A percentile compares a stretch with the other conserved stretches of the same genome.
These are phyloP conservation scores for Globisporangium alternatum DNA, from an alignment of 352 stramenopile species.

Conservation along the genomic window DNA sequence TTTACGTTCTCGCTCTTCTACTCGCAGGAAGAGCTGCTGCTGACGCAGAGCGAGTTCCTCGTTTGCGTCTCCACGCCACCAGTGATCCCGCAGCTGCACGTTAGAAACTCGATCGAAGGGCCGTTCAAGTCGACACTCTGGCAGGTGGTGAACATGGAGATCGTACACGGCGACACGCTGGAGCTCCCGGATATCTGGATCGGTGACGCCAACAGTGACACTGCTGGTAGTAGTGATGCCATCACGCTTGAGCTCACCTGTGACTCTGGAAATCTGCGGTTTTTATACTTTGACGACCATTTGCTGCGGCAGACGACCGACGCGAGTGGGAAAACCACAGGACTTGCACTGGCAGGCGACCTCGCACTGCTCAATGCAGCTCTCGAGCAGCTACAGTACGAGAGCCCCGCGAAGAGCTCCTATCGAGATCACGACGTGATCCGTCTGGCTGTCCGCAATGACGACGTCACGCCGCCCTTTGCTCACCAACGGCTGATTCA, in stretches of 20 bases:
- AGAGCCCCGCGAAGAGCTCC: constrained; percentile 7
- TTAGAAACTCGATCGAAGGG: constrained; percentile 27
- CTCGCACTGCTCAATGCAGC: constrained; percentile 21
- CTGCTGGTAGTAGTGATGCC: not conserved
- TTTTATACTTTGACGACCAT: constrained; percentile 13
- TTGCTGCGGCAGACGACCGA: not conserved
- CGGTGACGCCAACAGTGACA: constrained; percentile 9
- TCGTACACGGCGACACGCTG: constrained; percentile 11
- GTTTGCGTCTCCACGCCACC: constrained; percentile 1
- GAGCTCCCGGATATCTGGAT: constrained; percentile 18
- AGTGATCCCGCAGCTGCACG: constrained; percentile 16
- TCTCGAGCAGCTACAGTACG: constrained; percentile 21
- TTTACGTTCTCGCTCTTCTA: constrained; percentile 13
- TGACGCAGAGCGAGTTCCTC: constrained; percentile 11
- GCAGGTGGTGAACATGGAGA: constrained; percentile 14
- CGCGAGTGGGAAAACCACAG: not conserved
- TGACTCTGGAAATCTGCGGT: constrained; percentile 13
- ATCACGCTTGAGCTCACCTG: constrained; percentile 16
- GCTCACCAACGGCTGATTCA: constrained; percentile 23
- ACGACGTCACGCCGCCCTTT: not conserved
- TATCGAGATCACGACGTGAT: constrained; percentile 22
- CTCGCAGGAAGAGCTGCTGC: not conserved
- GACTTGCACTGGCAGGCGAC: not conserved
- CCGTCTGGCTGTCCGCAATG: constrained; percentile 19
- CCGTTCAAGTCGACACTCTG: constrained; percentile 22